These are phyloP conservation scores for Fomitopsis pinicola DNA, from an alignment of 1,284 basidiomycete species.

Conservation along the genomic window DNA sequence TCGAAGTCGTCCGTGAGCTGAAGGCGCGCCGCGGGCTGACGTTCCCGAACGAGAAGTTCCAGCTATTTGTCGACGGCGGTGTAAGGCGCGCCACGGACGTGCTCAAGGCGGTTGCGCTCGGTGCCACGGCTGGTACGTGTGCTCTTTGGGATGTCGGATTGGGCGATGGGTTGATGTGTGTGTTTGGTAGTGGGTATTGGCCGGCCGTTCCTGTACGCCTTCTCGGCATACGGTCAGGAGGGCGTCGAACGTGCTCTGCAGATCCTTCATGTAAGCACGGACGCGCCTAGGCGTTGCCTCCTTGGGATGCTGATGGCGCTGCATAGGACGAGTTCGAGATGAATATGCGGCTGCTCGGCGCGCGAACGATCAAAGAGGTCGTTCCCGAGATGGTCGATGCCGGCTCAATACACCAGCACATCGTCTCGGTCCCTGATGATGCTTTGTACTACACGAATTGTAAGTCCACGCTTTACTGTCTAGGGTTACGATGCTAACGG, in stretches of 20 bases:
- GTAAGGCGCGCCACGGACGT: conserved; percentile 88
- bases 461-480: conserved; percentile 34
- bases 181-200: conserved; percentile 57
- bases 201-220: conserved; percentile 86
- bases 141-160: no score
- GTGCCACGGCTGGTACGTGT: conserved; percentile 64
- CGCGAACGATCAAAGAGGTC: conserved; percentile 73
- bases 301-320: not conserved
- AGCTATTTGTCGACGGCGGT: conserved; percentile 91
- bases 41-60: conserved; percentile 73
- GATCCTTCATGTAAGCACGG: conserved; percentile 63
- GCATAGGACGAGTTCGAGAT: conserved; percentile 89
- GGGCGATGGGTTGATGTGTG: not conserved
- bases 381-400: conserved; percentile 87
- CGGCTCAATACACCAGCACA: conserved; percentile 58
- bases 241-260: conserved; percentile 76
- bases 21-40: conserved; percentile 63
- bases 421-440: conserved; percentile 63
- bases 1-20: conserved; percentile 90
- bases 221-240: conserved; percentile 82
- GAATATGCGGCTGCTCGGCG: conserved; percentile 88
- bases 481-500: not conserved
- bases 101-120: conserved; percentile 87
- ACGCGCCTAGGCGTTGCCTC: not conserved
- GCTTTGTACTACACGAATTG: conserved; percentile 77